phyloP scores from a whole-genome alignment of 1,284 basidiomycete species.

The Takashimella tepidaria region DNA sequence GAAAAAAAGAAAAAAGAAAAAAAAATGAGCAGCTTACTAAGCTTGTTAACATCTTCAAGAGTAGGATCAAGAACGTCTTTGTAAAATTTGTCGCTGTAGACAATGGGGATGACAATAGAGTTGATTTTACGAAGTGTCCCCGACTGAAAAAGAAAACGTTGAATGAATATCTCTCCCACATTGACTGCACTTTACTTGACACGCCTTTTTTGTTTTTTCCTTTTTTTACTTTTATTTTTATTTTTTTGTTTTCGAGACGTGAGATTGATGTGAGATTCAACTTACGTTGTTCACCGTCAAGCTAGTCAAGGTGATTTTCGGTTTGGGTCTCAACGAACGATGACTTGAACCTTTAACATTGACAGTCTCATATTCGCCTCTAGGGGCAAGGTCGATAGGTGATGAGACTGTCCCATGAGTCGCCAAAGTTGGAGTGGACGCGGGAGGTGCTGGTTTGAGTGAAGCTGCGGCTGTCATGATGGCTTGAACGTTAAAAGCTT shows the following conservation, averaged over 20 bases:
- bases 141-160: no score
- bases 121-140: constrained; percentile 45
- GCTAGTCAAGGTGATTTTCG: constrained; percentile 46
- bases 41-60: constrained; percentile 47
- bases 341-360: constrained; percentile 19
- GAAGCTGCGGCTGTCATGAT: background rate
- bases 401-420: constrained; percentile 42
- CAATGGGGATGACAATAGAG: constrained; percentile 43
- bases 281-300: constrained; percentile 47
- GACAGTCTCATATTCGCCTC: constrained; percentile 37
- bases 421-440: constrained; percentile 22
- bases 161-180: no score
- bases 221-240: no score
- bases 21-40: constrained; percentile 32
- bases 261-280: no score
- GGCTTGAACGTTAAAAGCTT: no score
- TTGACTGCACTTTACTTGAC: no score
- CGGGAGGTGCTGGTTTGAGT: background rate
- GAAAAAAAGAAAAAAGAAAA: background rate
- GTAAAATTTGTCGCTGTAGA: constrained; percentile 48
- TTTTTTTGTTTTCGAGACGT: no score
- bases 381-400: constrained; percentile 34
- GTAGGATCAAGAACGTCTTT: constrained; percentile 41
- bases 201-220: no score
- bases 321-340: constrained; percentile 35